These are phyloP conservation scores for Medicago arabica DNA, from an alignment of 306 rosid genomes.

Conservation along the genomic window DNA sequence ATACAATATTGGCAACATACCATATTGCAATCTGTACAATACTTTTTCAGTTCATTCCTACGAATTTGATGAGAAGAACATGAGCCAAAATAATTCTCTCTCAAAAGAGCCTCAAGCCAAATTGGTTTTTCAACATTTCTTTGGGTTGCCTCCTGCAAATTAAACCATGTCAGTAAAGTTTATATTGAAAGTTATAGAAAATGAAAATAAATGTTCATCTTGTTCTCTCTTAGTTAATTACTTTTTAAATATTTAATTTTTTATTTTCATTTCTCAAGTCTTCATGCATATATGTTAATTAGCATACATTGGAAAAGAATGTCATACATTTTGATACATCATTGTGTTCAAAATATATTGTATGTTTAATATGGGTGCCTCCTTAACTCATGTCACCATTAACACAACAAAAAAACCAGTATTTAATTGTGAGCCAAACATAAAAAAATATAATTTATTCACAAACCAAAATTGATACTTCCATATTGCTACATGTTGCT, in stretches of 20 bases:
- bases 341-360: background rate
- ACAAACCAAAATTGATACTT: background rate
- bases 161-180: slow-evolving; percentile 30
- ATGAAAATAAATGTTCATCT: slow-evolving; percentile 18
- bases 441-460: background rate
- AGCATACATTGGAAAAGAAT: background rate
- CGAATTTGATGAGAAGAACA: slow-evolving; percentile 41
- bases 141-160: slow-evolving; percentile 39
- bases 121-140: slow-evolving; percentile 18
- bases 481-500: background rate
- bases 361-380: background rate
- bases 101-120: slow-evolving; percentile 53
- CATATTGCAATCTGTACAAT: slow-evolving; percentile 52
- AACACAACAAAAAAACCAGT: background rate
- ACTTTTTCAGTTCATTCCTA: slow-evolving; percentile 49
- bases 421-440: background rate
- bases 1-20: slow-evolving; percentile 54
- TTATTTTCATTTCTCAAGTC: background rate
- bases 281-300: background rate
- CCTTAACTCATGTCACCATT: background rate
- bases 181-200: slow-evolving; percentile 2
- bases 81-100: slow-evolving; percentile 34
- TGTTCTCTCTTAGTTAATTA: background rate
- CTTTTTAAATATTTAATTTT: no score
- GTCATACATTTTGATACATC: no score